Base-by-base conservation (phyloP, 2,329 filamentous ascomycete genomes). In the Cercospora sp. region DNA sequence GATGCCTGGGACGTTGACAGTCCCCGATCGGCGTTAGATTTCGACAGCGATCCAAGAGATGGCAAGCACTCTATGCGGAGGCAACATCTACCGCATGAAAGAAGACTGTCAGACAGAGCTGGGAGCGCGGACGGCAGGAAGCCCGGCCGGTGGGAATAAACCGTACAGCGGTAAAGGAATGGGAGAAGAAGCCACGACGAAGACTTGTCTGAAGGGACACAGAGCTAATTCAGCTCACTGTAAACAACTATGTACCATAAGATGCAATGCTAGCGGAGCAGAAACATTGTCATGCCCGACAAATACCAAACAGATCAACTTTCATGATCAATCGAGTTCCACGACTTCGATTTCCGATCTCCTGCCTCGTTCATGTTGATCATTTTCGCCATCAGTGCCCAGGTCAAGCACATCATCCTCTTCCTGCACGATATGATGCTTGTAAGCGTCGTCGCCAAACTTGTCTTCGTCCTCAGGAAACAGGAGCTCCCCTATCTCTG, bases 401-500 rank as follows among this genome's bases (percentile, higher is more conserved):
- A 59, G 18, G 39, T 65, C 20, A 26, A 42, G 51, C 28, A 69
- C 67, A 58, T 71, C 67, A 5, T 64, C 63, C 42, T 70, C 68
- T 42, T 65, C 65, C 33, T 31, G 58, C 10, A 65, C 59, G 10
- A 65, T 60, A 33, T 65, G 66, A 9, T 68, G 60, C 36, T 68
- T 53, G 16, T 67, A 60, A 60, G 60, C 60, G 9, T 72, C 64
- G 39, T 68, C 60, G 28, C 61, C 63, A 45, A 70, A 65, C 60
- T 74, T 70, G 13, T 78, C 75, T 16, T 75, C 75, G 31, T 73
- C 72, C 59, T 76, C 76, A 10, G 73, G 72, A 67, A 76, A 68
- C 45, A 79, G 45, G 23, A 77, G 60, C 66, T 79, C 75, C 9
- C 78, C 78, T 8, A 78, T 63, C 63, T 76, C 75, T 13, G 69